Base-by-base conservation (phyloP, 2,329 filamentous ascomycete genomes). In the Thermothelomyces thermophilus region DNA sequence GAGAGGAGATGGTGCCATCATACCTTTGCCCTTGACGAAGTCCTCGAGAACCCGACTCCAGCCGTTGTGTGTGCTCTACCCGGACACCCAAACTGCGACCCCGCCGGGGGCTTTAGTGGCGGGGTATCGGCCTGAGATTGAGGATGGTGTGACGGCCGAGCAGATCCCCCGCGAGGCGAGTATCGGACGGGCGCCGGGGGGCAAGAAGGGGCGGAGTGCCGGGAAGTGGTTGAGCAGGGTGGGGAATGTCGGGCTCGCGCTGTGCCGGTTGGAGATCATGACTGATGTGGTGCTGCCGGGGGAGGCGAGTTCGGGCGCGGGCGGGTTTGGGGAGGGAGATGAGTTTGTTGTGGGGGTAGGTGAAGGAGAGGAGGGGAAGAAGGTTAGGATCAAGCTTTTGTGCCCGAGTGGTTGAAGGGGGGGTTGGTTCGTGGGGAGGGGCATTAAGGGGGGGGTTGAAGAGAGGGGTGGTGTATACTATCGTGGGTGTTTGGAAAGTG, bases 251-350 rank as follows among this genome's bases (percentile, higher is more conserved):
- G 93, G 93, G 1, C 73, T 98, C 46, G 91, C 83, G 2, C 70
- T 96, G 58, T 96, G 91, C 64, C 82, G 91, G 22, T 69, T 97
- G 59, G 90, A 95, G 70, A 83, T 84, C 64, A 96, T 96, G 90
- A 95, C 88, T 5, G 85, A 89, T 63, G 71, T 93, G 41, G 73
- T 73, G 30, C 70, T 93, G 47, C 86, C 85, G 39, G 86, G 82
- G 5, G 79, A 80, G 50, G 82, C 86, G 31, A 34, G 31, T 34
- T 34, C 31, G 55, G 76, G 83, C 37, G 72, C 74, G 1, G 77
- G 77, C 16, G 87, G 75, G 63, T 79, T 71, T 52, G 39, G 39
- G 39, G 39, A 28, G 5, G 39, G 39, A 1, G 75, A 83, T 51
- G 77, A 85, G 66, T 86, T 86, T 59, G 71, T 79, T 53, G 65